A percentile compares a stretch with the other conserved stretches of the same genome.
Evolutionary conservation across 2,329 filamentous ascomycete species (phyloP).

Genomic region (Graphium sp.): DNA sequence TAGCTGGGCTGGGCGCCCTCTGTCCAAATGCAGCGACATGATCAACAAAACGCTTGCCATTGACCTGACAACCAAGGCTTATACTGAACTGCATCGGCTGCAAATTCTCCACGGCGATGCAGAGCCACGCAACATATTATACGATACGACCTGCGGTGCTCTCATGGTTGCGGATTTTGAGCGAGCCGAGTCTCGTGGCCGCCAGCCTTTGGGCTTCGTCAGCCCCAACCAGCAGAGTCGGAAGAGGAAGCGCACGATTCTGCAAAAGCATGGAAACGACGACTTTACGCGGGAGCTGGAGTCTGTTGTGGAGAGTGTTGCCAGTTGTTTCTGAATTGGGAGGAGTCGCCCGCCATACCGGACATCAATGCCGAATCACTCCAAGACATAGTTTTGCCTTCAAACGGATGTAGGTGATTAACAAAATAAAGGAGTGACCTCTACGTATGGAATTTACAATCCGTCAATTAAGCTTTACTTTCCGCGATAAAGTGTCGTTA

Average conservation of each 20-base stretch:
- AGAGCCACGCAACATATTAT: constrained; percentile 15
- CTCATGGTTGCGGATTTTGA: constrained; percentile 17
- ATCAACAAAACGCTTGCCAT: not conserved
- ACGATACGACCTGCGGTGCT: constrained; percentile 7
- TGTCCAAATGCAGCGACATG: constrained; percentile 3
- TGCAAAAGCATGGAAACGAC: constrained; percentile 7
- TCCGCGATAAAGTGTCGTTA: too few relatives aligned
- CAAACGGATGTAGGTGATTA: too few relatives aligned
- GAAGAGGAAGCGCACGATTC: constrained; percentile 12
- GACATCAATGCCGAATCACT: too few relatives aligned
- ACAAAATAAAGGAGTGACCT: too few relatives aligned
- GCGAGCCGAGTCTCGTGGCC: constrained; percentile 9
- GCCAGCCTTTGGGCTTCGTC: constrained; percentile 9
- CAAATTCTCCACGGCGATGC: constrained; percentile 12
- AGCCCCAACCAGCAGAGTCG: constrained; percentile 7
- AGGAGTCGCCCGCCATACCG: too few relatives aligned
- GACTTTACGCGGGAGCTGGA: constrained; percentile 5
- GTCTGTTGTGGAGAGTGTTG: not conserved
- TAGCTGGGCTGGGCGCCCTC: constrained; percentile 10
- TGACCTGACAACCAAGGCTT: constrained; percentile 1
- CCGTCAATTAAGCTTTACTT: too few relatives aligned
- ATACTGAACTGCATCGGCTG: constrained; percentile 7
- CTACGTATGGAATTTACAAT: too few relatives aligned
- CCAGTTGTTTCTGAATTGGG: too few relatives aligned
- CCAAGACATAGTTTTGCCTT: too few relatives aligned